phyloP scores from a whole-genome alignment of 768 basidiomycete genomes.

The Boletus reticuloceps region DNA sequence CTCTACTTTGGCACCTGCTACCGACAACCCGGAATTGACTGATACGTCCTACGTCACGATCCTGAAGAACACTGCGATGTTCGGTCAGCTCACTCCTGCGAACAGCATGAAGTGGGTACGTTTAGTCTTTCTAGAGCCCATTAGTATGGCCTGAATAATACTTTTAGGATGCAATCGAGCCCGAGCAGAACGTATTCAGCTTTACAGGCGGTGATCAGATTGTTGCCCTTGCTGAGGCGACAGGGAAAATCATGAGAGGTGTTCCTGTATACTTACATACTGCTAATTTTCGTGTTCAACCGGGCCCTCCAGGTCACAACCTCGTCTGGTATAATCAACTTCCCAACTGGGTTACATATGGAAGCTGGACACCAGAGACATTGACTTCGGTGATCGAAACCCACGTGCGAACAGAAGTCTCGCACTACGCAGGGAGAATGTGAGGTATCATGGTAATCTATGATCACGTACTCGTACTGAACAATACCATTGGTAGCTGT shows the following conservation, averaged over 20 bases:
- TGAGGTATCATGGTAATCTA: background rate
- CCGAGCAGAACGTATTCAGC: conserved; percentile 23
- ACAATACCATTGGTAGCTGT: conserved; percentile 3
- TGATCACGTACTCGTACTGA: background rate
- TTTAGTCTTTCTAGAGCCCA: background rate
- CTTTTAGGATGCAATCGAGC: conserved; percentile 20
- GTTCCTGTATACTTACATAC: background rate
- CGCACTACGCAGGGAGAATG: conserved; percentile 13
- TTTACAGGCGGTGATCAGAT: conserved; percentile 22
- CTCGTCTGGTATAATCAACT: conserved; percentile 18
- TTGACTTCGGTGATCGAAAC: conserved; percentile 17
- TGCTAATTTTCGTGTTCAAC: background rate
- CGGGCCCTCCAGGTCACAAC: conserved; percentile 13
- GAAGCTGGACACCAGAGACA: conserved; percentile 9
- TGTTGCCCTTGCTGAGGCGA: conserved; percentile 16
- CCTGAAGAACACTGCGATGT: conserved; percentile 8
- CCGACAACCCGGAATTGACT: conserved; percentile 44
- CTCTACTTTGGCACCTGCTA: conserved; percentile 48
- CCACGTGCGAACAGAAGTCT: conserved; percentile 18
- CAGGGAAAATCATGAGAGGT: conserved; percentile 21
- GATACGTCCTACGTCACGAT: conserved; percentile 25
- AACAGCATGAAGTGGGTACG: conserved; percentile 23
- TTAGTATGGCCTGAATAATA: background rate
- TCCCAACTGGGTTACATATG: conserved; percentile 16
- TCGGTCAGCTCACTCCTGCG: conserved; percentile 20